Base-by-base conservation (phyloP, 768 basidiomycete species). In the Tulasnella sp. region DNA sequence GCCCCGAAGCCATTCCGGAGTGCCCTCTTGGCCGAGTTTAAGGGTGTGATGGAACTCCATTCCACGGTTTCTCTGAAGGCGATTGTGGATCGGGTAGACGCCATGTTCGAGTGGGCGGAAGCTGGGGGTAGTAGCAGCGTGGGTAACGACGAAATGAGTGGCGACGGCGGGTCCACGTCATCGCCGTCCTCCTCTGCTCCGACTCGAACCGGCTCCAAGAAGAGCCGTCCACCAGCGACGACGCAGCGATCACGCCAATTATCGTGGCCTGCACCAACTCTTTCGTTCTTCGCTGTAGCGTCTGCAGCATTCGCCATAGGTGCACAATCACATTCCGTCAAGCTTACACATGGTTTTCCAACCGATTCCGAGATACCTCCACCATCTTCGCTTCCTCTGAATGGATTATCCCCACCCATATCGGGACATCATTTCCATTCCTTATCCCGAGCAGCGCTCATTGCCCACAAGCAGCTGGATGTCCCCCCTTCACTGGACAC, bases 221-320 rank as follows among this genome's bases (percentile, higher is more conserved):
- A 38, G 34, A 5, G 34, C 15, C 34, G 34, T 7, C 15, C 34
- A 38, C 15, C 34, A 15, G 15, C 34, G 34, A 38, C 34, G 7
- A 38, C 34, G 34, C 34, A 7, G 34, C 34, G 34, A 38, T 7
- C 34, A 38, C 34, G 15, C 15, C 38, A 56, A 17, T 13, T 3
- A 8, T 2, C 19, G 8, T 29, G 41, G 38, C 26, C 55, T 2
- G 24, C 55, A 32, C 71, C 73, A n/a, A 71, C 72, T 19, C 64
- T 74, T 51, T 80, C 64, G 70, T 79, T 86, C 66, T 86, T 86
- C 62, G 79, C 82, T 0, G 73, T 78, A 1, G 75, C 79, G 44
- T 78, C 78, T 50, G 80, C 80, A 1, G 74, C 78, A 1, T 76
- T 86, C 41, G 83, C 85, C 2, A 67, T 86, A 55, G 85, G 83